Percentiles rank a stretch among this genome's conserved stretches.
These are phyloP conservation scores for Ascodesmis nigricans DNA, from an alignment of 495 filamentous ascomycete species.

Conservation along the genomic window DNA sequence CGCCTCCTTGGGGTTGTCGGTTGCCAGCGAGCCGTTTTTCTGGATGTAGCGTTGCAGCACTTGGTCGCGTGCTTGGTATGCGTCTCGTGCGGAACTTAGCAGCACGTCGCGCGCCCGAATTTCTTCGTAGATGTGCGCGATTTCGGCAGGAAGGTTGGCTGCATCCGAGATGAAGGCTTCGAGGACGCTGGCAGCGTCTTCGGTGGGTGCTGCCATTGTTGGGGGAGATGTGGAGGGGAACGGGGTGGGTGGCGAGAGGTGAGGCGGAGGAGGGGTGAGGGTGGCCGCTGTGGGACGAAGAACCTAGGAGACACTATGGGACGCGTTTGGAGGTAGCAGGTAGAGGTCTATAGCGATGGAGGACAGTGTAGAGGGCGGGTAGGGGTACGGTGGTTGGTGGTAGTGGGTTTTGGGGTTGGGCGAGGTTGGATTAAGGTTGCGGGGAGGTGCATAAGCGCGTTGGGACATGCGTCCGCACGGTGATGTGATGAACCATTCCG, in stretches of 20 bases:
- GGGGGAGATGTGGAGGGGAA: no score
- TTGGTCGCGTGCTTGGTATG: constrained; percentile 54
- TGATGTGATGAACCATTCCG: no score
- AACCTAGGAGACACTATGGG: no score
- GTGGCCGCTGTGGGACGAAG: no score
- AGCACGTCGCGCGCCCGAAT: constrained; percentile 71
- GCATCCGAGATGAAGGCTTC: constrained; percentile 83
- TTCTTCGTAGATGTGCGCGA: constrained; percentile 82
- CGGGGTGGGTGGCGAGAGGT: no score
- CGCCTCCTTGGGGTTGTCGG: constrained; percentile 71
- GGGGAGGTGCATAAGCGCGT: neutral
- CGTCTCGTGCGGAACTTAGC: constrained; percentile 48
- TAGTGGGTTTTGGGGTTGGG: neutral
- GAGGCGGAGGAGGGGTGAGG: no score
- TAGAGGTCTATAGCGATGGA: no score
- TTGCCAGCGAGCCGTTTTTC: constrained; percentile 49
- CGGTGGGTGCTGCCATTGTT: constrained; percentile 22
- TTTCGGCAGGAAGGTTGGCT: constrained; percentile 77
- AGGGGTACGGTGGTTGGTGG: neutral
- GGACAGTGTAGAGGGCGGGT: neutral
- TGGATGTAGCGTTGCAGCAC: constrained; percentile 83
- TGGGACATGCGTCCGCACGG: no score
- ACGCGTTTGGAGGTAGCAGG: no score
- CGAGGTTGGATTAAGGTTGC: neutral
- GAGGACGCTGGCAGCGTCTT: constrained; percentile 73